These are phyloP conservation scores for Penicillium ucsense DNA, from an alignment of 495 filamentous ascomycete species.

Conservation along the genomic window DNA sequence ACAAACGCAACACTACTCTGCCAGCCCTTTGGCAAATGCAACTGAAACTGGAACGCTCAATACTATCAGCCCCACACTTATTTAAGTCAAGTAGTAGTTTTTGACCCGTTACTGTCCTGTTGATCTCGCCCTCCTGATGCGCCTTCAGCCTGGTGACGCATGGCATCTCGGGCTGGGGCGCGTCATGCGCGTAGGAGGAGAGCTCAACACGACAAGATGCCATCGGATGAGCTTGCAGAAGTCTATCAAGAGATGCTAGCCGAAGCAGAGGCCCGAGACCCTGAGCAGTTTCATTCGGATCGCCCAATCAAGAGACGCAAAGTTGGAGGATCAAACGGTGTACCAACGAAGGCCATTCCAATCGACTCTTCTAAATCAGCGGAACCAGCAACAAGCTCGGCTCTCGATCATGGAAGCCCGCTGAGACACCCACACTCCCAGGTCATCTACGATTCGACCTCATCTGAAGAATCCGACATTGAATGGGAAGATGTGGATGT, in stretches of 20 bases:
- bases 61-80: no score
- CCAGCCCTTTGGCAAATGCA: no score
- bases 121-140: conserved; percentile 4
- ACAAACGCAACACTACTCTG: no score
- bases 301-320: conserved; percentile 37
- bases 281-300: conserved; percentile 20
- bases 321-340: conserved; percentile 19
- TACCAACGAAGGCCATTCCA: conserved; percentile 11
- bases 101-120: no score
- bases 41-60: no score
- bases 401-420: background rate
- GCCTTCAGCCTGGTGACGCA: background rate
- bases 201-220: conserved; percentile 3
- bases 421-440: conserved; percentile 13
- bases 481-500: conserved; percentile 67
- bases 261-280: conserved; percentile 44
- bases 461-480: conserved; percentile 49
- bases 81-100: no score
- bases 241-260: conserved; percentile 60
- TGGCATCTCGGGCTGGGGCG: conserved; percentile 15
- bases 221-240: conserved; percentile 33
- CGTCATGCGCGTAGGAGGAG: conserved; percentile 9
- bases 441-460: conserved; percentile 35
- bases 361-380: conserved; percentile 2
- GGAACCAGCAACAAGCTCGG: background rate